These are phyloP conservation scores for Coniophora puteana DNA, from an alignment of 1,284 basidiomycete genomes.

Conservation along the genomic window DNA sequence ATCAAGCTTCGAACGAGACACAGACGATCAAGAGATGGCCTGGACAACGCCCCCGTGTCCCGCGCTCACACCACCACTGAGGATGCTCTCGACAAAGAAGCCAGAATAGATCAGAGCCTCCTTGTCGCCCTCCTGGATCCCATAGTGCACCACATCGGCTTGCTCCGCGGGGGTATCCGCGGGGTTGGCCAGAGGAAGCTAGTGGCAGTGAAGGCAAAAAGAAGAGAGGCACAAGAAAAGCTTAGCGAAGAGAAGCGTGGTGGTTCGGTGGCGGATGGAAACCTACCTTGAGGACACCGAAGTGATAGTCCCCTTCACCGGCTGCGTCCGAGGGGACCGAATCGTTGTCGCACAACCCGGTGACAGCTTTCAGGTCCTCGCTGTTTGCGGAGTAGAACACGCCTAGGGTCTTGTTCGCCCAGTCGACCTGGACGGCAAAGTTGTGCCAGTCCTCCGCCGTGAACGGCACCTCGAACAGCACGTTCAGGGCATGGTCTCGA, in stretches of 20 bases:
- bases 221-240: background rate
- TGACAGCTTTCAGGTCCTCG: conserved; percentile 36
- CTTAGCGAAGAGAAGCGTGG: background rate
- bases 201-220: background rate
- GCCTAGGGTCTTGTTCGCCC: conserved; percentile 45
- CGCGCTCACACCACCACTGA: conserved; percentile 8
- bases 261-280: too few relatives aligned
- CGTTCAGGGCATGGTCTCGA: conserved; percentile 47
- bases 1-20: too few relatives aligned
- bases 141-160: conserved; percentile 52
- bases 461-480: conserved; percentile 49
- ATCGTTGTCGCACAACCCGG: conserved; percentile 36
- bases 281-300: conserved; percentile 51
- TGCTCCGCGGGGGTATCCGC: conserved; percentile 42
- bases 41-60: conserved; percentile 4
- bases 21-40: background rate
- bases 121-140: conserved; percentile 51
- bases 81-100: conserved; percentile 44
- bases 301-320: conserved; percentile 58
- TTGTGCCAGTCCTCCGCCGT: conserved; percentile 48
- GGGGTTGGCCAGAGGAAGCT: conserved; percentile 54
- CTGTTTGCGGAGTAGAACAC: conserved; percentile 47
- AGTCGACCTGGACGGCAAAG: conserved; percentile 56
- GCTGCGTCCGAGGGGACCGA: conserved; percentile 34
- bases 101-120: conserved; percentile 57